Evolutionary conservation across 2,329 filamentous ascomycete species (phyloP), one percentile per base, ranked within the genome.

Genomic region (Colletotrichum shisoi): DNA sequence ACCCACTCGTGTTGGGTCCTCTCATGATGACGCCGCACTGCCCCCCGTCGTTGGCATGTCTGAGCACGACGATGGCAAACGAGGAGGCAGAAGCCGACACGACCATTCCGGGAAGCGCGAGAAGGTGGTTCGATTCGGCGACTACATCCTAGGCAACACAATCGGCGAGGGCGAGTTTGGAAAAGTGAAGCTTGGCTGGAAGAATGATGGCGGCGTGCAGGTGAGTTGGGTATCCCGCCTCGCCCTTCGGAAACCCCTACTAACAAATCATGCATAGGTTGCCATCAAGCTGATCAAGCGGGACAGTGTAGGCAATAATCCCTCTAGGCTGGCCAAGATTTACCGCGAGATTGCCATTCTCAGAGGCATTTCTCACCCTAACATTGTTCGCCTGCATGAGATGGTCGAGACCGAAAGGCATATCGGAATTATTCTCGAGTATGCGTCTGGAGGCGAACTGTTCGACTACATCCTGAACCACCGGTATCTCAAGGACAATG

Each of bases 391-490:
- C 69, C 83, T 99, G 58, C 94, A 98, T 79, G 96, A 99, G 80
- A 98, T 99, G 92, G 94, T 97, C 37, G 94, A 98, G 79, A 98
- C 95, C 0, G 94, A 98, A 75, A 88, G 93, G 71, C 93, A 98
- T 73, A 99, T 98, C 78, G 95, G 95, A 71, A 98, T 99, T 74
- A 96, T 99, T 72, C 87, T 99, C 73, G 95, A 99, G 79, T 99
- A 99, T 76, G 95, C 95, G 5, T 99, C 95, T 0, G 95, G 95
- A 21, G 95, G 95, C 68, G 95, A 99, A 79, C 87, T 99, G 3
- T 99, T 99, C 78, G 95, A 99, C 79, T 97, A 97, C 79, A 99
- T 99, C 72, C 83, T 99, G 68, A 97, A 96, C 75, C 93, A 99
- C 77, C 89, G 95, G 69, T 99, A 98, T 77, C 84, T 99, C 34